A percentile compares a stretch with the other conserved stretches of the same genome.
Evolutionary conservation across 2,329 filamentous ascomycete genomes (phyloP).

Genomic region (Aspergillus ustus): DNA sequence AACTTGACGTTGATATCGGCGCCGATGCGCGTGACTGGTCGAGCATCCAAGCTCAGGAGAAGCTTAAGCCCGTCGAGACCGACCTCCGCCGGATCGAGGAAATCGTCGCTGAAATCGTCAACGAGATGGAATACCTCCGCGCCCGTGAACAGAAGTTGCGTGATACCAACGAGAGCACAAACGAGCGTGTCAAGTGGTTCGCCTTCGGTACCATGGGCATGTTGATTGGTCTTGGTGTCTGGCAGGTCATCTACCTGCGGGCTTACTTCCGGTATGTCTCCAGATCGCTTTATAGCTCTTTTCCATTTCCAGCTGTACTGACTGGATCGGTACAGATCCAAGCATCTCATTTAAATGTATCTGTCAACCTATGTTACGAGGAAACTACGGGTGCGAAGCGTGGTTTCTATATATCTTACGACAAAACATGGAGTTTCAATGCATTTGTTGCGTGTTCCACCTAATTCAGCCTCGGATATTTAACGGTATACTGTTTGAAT

Average conservation of each 20-base stretch:
- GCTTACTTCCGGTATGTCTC: slow-evolving; percentile 83
- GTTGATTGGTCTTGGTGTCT: slow-evolving; percentile 84
- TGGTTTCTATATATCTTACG: slow-evolving; percentile 25
- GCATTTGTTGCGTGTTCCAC: slow-evolving; percentile 24
- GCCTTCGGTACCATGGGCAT: slow-evolving; percentile 91
- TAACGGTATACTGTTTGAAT: slow-evolving; percentile 27
- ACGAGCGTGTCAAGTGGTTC: slow-evolving; percentile 98
- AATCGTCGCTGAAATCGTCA: slow-evolving; percentile 82
- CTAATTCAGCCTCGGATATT: slow-evolving; percentile 25
- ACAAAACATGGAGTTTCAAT: slow-evolving; percentile 29
- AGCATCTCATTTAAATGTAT: slow-evolving; percentile 66
- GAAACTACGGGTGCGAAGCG: slow-evolving; percentile 18
- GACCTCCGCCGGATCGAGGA: slow-evolving; percentile 93
- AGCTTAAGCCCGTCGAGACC: slow-evolving; percentile 95
- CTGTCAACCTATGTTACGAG: slow-evolving; percentile 11
- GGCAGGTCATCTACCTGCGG: slow-evolving; percentile 97
- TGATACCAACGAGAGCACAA: slow-evolving; percentile 99
- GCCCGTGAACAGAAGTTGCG: slow-evolving; percentile 88
- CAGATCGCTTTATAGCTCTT: background rate
- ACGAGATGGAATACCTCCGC: slow-evolving; percentile 95
- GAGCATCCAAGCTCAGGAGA: slow-evolving; percentile 93
- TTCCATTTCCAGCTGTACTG: background rate
- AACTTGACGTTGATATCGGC: slow-evolving; percentile 94
- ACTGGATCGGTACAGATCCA: slow-evolving; percentile 55
- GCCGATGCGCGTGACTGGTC: slow-evolving; percentile 98